Evolutionary conservation across 805 yeast genomes (phyloP), one percentile per base, ranked within the genome.

Genomic region (Hanseniaspora valbyensis): DNA sequence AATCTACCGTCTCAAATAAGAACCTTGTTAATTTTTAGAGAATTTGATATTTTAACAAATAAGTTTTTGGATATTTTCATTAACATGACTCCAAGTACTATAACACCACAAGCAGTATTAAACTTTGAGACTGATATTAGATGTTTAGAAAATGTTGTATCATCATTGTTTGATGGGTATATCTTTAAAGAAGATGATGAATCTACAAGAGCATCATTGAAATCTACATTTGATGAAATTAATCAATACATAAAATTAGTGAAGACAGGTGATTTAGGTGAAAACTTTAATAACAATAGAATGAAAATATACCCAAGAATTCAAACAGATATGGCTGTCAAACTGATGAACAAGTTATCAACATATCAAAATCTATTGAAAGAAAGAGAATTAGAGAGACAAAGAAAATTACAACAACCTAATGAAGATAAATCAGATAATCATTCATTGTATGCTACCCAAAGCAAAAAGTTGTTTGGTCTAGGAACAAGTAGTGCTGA

Each of bases 11-110:
- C 74, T 41, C 75, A 83, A 4, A 80, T 90, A 52, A 77, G 84
- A 57, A 80, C 90, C 2, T 68, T 88, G 53, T 76, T 94, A n/a
- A 74, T 89, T 54, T 80, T 87, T 56, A 76, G 95, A 60, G 87
- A 90, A 25, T 86, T 85, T 62, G 97, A 89, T 67, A 80, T 83
- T 55, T 74, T 92, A 53, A 80, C 94, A 0, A 76, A 80, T 37
- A 77, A 80, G 54, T 77, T 90, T 62, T 69, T 83, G 54, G 72
- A 73, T 40, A 69, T 80, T 8, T 69, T 89, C 53, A 69, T 78
- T 41, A 65, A 72, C 33, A 73, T 74, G 18, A 75, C 79, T 1
- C 74, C 72, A 1, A 62, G 69, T 2, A 62, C 68, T 10, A 78
- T 77, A 56, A 79, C 87, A 19, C 69, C 71, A 21, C 80, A 68